A percentile compares a stretch with the other conserved stretches of the same genome.
Evolutionary conservation across 2,329 filamentous ascomycete genomes (phyloP).

Genomic region (Penicillium olsonii): DNA sequence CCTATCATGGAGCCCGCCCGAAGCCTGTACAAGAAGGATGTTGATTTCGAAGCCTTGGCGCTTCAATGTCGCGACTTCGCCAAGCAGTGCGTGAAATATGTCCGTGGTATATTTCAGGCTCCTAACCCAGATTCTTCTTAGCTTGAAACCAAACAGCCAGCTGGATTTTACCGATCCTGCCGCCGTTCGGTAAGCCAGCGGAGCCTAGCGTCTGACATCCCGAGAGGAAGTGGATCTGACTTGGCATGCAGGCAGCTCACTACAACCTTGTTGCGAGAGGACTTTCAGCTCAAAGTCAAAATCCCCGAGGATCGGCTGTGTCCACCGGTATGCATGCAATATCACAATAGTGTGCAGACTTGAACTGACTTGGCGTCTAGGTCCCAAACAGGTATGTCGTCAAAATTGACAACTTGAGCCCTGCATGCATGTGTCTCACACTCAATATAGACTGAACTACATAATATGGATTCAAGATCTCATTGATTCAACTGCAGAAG

Average conservation of each 20-base stretch:
- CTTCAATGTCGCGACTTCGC: conserved; percentile 61
- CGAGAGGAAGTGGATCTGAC: conserved; percentile 10
- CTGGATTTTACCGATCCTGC: conserved; percentile 80
- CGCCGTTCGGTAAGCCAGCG: conserved; percentile 64
- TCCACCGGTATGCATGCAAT: conserved; percentile 64
- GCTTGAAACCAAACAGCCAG: conserved; percentile 57
- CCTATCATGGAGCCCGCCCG: conserved; percentile 35
- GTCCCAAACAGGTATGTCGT: conserved; percentile 48
- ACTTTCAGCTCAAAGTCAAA: conserved; percentile 72
- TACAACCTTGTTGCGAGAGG: conserved; percentile 70
- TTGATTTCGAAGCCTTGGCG: conserved; percentile 65
- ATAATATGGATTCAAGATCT: conserved; percentile 84
- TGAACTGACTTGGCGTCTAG: conserved; percentile 25
- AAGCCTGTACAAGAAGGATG: conserved; percentile 57
- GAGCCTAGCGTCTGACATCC: not conserved
- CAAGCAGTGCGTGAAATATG: conserved; percentile 49
- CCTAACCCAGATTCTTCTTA: conserved; percentile 26
- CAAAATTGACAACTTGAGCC: not conserved
- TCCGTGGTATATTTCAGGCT: not conserved
- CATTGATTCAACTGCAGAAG: conserved; percentile 65
- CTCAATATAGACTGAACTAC: conserved; percentile 71
- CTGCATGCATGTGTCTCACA: conserved; percentile 9
- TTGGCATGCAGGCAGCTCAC: conserved; percentile 61
- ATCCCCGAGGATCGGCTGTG: conserved; percentile 80
- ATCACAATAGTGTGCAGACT: not conserved